Conservation (phyloP, 2,329 filamentous ascomycete genomes). For the Aschersonia sp. region DNA sequence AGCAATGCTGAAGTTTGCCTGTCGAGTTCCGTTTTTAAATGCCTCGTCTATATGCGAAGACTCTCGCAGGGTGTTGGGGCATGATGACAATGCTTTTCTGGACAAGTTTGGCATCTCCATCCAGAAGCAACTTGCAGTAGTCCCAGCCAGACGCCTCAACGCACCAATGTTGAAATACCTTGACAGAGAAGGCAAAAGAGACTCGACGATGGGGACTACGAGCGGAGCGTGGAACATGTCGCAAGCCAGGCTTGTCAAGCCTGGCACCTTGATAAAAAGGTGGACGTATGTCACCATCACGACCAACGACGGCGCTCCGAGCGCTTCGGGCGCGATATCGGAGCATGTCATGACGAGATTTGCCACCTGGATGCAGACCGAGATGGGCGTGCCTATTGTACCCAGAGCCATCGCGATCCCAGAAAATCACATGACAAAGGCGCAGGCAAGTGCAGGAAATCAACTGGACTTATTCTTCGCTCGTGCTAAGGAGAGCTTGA, state of each 20-base stretch:
- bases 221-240: slow-evolving; percentile 60
- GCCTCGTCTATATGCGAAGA: slow-evolving; percentile 47
- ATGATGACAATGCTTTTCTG: slow-evolving; percentile 33
- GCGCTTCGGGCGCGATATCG: too few species aligned
- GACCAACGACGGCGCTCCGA: neutral
- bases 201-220: slow-evolving; percentile 10
- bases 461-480: slow-evolving; percentile 17
- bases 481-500: slow-evolving; percentile 13
- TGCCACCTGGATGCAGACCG: slow-evolving; percentile 18
- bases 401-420: slow-evolving; percentile 5
- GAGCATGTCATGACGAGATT: slow-evolving; percentile 16
- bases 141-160: slow-evolving; percentile 53
- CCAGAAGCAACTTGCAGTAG: slow-evolving; percentile 49
- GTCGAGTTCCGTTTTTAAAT: slow-evolving; percentile 50
- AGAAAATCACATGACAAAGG: slow-evolving; percentile 5
- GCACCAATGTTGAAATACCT: slow-evolving; percentile 48
- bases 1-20: slow-evolving; percentile 60
- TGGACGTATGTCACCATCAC: slow-evolving; percentile 37
- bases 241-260: slow-evolving; percentile 37
- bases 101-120: slow-evolving; percentile 49
- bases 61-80: slow-evolving; percentile 41
- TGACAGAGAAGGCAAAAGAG: slow-evolving; percentile 9
- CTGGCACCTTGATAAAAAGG: slow-evolving; percentile 26
- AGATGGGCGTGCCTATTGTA: slow-evolving; percentile 25
- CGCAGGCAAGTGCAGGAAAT: slow-evolving; percentile 2